phyloP scores from a whole-genome alignment of 2,329 filamentous ascomycete species.

The Sarocladiaceae sp. region DNA sequence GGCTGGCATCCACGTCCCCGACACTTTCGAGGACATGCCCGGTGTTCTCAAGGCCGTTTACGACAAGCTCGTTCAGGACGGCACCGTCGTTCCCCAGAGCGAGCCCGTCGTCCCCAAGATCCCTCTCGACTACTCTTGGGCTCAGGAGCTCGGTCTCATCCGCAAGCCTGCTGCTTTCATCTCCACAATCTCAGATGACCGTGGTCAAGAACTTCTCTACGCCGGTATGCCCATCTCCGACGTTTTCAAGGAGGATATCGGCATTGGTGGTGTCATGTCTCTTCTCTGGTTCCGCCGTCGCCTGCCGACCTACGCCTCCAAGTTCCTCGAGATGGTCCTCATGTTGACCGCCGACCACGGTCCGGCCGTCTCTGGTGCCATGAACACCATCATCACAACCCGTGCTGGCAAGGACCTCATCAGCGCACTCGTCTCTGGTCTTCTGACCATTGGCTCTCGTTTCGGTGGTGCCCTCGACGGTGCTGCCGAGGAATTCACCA shows the following conservation, averaged over 20 bases:
- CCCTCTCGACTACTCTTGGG: slow-evolving; percentile 99
- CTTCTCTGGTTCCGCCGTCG: slow-evolving; percentile 99
- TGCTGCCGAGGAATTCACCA: slow-evolving; percentile 96
- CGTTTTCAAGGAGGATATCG: slow-evolving; percentile 97
- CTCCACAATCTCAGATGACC: slow-evolving; percentile 98
- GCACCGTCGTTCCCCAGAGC: slow-evolving; percentile 75
- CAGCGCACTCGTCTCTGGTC: slow-evolving; percentile 89
- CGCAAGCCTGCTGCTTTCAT: slow-evolving; percentile 99
- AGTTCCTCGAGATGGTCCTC: slow-evolving; percentile 99
- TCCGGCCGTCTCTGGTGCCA: slow-evolving; percentile 96
- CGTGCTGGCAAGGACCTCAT: slow-evolving; percentile 99
- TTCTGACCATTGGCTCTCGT: slow-evolving; percentile 93
- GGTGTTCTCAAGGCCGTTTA: slow-evolving; percentile 71
- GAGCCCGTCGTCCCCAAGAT: slow-evolving; percentile 98
- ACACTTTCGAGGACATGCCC: slow-evolving; percentile 96
- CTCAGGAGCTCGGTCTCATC: slow-evolving; percentile 97
- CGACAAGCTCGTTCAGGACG: slow-evolving; percentile 77
- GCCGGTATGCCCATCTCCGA: slow-evolving; percentile 99
- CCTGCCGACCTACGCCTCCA: slow-evolving; percentile 91
- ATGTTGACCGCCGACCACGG: slow-evolving; percentile 99
- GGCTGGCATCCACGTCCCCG: slow-evolving; percentile 87
- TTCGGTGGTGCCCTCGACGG: slow-evolving; percentile 98
- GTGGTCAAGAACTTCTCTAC: slow-evolving; percentile 98
- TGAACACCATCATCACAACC: slow-evolving; percentile 99
- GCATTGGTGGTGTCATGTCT: slow-evolving; percentile 99